Evolutionary conservation across 177 flowering plant species (phyloP), one percentile per base, ranked within the genome.

Genomic region (Telopea speciosissima): DNA sequence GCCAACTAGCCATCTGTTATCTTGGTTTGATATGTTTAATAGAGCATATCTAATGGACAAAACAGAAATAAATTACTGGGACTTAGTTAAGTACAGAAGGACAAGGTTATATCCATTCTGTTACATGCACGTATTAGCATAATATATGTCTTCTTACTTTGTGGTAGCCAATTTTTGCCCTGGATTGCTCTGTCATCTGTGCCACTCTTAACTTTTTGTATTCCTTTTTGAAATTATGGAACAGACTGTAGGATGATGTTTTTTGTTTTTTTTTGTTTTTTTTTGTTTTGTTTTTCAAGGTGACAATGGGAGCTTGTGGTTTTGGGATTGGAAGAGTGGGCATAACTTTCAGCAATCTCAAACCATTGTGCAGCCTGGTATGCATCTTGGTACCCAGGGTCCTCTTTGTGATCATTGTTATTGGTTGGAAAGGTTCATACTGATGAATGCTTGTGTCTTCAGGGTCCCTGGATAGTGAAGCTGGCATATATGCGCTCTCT

Each of bases 271-370:
- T 49, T 49, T 36, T n/a, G 42, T 23, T 2, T 28, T 28, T 28
- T 2, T 3, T 3, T 49, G 0, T 49, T 44, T n/a, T 49, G 19
- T 77, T 31, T n/a, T 67, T 75, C 72, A 49, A 96, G 98, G 99
- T 78, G 99, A 96, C 77, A 93, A 91, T 83, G 99, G 98, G 40
- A 90, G 98, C 77, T 42, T 93, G 78, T 96, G 99, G 99, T 93
- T 90, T 78, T 96, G 99, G 99, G 99, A 96, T 70, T 96, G 98
- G 99, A 91, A 79, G 72, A 96, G 99, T 68, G 98, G 99, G 40
- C 95, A 96, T 79, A 96, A 89, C 82, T 96, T 93, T 76, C 99
- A 93, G 87, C 99, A 96, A 81, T 31, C 87, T 22, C 90, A 96
- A 79, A 93, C 99, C 16, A 90, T 91, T 72, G 99, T 96, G 67